Evolutionary conservation across 148 eudicot species (phyloP).

Genomic region (Amaranthus palmeri): DNA sequence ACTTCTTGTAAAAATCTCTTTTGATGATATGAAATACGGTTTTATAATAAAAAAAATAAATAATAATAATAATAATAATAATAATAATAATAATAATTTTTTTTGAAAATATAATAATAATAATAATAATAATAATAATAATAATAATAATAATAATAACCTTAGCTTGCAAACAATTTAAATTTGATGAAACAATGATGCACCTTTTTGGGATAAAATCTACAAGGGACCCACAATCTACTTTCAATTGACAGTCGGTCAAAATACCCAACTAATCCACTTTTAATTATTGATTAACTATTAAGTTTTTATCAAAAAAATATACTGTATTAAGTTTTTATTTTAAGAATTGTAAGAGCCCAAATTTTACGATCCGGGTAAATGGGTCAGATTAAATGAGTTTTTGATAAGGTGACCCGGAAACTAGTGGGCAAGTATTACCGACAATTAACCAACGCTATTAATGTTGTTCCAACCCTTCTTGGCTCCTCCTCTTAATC

Average conservation of each 20-base stretch:
- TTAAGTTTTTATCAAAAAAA: no score
- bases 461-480: not conserved
- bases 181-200: conserved; percentile 3
- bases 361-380: conserved; percentile 5
- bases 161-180: not conserved
- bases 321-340: no score
- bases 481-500: no score
- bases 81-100: not conserved
- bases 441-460: not conserved
- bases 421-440: not conserved
- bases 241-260: conserved; percentile 26
- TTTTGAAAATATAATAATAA: not conserved
- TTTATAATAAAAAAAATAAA: no score
- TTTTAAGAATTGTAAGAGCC: no score
- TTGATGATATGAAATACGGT: no score
- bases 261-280: conserved; percentile 29
- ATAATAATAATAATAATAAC: not conserved
- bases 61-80: not conserved
- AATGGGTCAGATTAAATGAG: not conserved
- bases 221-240: conserved; percentile 4
- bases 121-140: not conserved
- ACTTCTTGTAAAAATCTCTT: no score
- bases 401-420: not conserved
- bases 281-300: conserved; percentile 6
- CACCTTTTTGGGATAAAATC: conserved; percentile 19